phyloP scores from a whole-genome alignment of 805 yeast genomes.

The Hyphopichia homilentoma region DNA sequence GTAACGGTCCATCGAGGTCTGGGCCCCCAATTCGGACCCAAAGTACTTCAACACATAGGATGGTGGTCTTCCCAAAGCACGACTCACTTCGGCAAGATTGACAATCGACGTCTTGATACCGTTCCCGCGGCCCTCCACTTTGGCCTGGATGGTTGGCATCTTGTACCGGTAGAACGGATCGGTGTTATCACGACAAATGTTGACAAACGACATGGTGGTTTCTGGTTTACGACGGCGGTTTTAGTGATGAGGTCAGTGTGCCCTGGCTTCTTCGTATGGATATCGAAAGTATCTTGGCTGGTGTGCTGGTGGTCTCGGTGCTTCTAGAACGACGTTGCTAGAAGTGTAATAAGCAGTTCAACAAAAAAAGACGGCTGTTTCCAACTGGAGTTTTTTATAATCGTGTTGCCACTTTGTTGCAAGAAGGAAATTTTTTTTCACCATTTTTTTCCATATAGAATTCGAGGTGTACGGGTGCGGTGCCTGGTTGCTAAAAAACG shows the following conservation, averaged over 20 bases:
- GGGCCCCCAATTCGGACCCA: slow-evolving; percentile 97
- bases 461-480: no score
- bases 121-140: slow-evolving; percentile 98
- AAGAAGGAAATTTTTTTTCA: no score
- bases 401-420: no score
- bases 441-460: no score
- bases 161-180: slow-evolving; percentile 99
- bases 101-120: slow-evolving; percentile 96
- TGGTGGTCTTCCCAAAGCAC: slow-evolving; percentile 92
- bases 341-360: no score
- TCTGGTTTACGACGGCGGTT: neutral
- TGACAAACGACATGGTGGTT: slow-evolving; percentile 75
- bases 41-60: slow-evolving; percentile 89
- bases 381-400: no score
- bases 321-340: no score
- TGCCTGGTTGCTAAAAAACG: no score
- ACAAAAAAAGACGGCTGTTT: no score
- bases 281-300: no score
- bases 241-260: neutral
- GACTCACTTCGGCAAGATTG: slow-evolving; percentile 87
- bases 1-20: slow-evolving; percentile 79
- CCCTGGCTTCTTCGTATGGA: no score
- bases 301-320: neutral
- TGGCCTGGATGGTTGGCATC: slow-evolving; percentile 97
- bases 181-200: slow-evolving; percentile 93